Percentiles rank a stretch among this genome's conserved stretches.
phyloP scores from a whole-genome alignment of 139 green algal species.

The Chlamydomonas asymmetrica region DNA sequence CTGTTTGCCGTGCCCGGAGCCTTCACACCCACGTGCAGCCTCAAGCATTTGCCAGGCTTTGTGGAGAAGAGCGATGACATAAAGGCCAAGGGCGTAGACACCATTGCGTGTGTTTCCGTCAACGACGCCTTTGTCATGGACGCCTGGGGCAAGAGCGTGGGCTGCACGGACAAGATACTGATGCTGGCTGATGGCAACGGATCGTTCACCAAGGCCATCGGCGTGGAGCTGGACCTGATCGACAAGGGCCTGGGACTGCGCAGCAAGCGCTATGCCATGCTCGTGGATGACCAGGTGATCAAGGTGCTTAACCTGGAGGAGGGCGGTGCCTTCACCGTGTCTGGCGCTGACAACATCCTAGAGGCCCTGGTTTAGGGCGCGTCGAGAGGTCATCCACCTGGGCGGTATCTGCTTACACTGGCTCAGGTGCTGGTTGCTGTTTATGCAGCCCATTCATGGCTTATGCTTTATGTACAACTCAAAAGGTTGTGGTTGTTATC shows the following conservation, averaged over 20 bases:
- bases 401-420: too few relatives aligned
- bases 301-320: conserved; percentile 92
- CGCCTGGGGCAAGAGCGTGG: conserved; percentile 88
- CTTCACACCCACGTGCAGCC: conserved; percentile 92
- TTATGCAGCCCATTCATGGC: too few relatives aligned
- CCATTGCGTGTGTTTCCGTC: conserved; percentile 92
- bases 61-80: conserved; percentile 92
- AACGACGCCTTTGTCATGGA: conserved; percentile 98
- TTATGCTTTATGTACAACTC: too few relatives aligned
- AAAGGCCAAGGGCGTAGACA: conserved; percentile 89
- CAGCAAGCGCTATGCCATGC: conserved; percentile 87
- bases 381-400: background rate
- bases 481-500: too few relatives aligned
- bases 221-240: conserved; percentile 87
- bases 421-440: too few relatives aligned
- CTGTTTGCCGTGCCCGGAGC: conserved; percentile 89
- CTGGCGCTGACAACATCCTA: conserved; percentile 89
- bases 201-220: conserved; percentile 83
- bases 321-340: conserved; percentile 95
- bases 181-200: conserved; percentile 93
- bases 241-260: conserved; percentile 91
- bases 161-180: conserved; percentile 81
- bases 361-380: conserved; percentile 31
- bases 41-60: conserved; percentile 92
- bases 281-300: conserved; percentile 87